Base-by-base conservation (phyloP, 2,329 filamentous ascomycete genomes). In the Exophiala phaeomuriformis region DNA sequence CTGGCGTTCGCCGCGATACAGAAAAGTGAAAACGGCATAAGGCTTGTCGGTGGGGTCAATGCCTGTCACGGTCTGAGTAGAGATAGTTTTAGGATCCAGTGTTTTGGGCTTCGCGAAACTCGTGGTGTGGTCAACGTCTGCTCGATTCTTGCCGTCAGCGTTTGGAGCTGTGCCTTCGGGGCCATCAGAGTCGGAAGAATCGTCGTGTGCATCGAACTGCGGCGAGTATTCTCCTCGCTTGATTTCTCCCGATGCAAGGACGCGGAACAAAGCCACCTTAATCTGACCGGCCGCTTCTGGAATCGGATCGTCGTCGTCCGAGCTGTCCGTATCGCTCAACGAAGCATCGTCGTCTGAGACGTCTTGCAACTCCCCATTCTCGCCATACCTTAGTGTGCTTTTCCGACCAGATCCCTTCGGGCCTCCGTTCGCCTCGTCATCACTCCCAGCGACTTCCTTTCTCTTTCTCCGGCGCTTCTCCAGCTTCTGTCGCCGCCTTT, bases 201-300 rank as follows among this genome's bases (percentile, higher is more conserved):
- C 91, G 65, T 97, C 93, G 64, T 97, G 89, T 2, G 91, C 91
- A 68, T 95, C 90, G 61, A 97, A 97, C 66, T 97, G 93, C 8
- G 93, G 93, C 1, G 90, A 95, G 70, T 97, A 98, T 71, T 98
- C 93, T 59, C 93, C 93, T 67, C 90, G 88, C 73, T 96, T 97
- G 67, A 98, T 95, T 69, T 97, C 93, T 9, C 93, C 93, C 4
- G 90, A 95, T 1, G 93, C 93, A 43, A 97, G 77, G 5, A 98
- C 93, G 30, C 93, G 84, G 71, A 96, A 97, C 74, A 98, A 83
- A 58, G 91, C 90, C 12, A 98, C 90, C 72, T 97, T 97, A 75
- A 98, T 98, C 72, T 98, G 93, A 6, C 93, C 93, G 3, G 93
- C 87, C 7, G 93, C 89, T 75, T 97, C 93, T 8, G 91, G 90